A percentile compares a stretch with the other conserved stretches of the same genome.
phyloP scores from a whole-genome alignment of 2,329 filamentous ascomycete species.

The Aspergillus ochraceoroseus region DNA sequence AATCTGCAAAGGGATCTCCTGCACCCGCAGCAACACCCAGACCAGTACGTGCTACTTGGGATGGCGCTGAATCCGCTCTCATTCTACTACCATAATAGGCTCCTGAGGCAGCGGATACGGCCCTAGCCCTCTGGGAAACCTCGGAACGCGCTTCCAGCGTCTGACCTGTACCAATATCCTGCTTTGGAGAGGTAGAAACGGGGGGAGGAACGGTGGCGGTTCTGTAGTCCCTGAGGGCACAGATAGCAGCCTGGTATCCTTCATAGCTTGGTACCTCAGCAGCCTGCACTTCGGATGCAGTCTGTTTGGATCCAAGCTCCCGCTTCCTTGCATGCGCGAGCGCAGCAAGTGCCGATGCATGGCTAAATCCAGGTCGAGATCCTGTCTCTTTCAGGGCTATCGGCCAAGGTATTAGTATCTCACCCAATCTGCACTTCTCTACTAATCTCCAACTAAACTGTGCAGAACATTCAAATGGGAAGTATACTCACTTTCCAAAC shows the following conservation, averaged over 20 bases:
- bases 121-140: slow-evolving; percentile 56
- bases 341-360: slow-evolving; percentile 65
- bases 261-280: slow-evolving; percentile 54
- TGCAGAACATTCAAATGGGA: neutral
- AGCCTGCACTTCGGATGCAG: slow-evolving; percentile 54
- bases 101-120: slow-evolving; percentile 69
- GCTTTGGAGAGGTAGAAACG: slow-evolving; percentile 13
- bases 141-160: slow-evolving; percentile 49
- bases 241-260: slow-evolving; percentile 68
- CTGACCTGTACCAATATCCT: slow-evolving; percentile 58
- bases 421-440: too few species aligned
- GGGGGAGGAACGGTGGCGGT: slow-evolving; percentile 16
- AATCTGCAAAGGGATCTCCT: slow-evolving; percentile 49
- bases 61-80: slow-evolving; percentile 63
- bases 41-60: slow-evolving; percentile 54
- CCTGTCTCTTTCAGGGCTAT: slow-evolving; percentile 31
- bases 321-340: slow-evolving; percentile 67
- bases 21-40: slow-evolving; percentile 57
- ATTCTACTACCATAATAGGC: slow-evolving; percentile 59
- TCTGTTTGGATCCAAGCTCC: slow-evolving; percentile 56
- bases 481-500: slow-evolving; percentile 23
- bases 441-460: neutral
- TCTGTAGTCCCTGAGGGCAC: slow-evolving; percentile 48
- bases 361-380: slow-evolving; percentile 57
- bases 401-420: too few species aligned